Evolutionary conservation across 345 rosid species (phyloP).

Genomic region (Eucalyptus marginata): DNA sequence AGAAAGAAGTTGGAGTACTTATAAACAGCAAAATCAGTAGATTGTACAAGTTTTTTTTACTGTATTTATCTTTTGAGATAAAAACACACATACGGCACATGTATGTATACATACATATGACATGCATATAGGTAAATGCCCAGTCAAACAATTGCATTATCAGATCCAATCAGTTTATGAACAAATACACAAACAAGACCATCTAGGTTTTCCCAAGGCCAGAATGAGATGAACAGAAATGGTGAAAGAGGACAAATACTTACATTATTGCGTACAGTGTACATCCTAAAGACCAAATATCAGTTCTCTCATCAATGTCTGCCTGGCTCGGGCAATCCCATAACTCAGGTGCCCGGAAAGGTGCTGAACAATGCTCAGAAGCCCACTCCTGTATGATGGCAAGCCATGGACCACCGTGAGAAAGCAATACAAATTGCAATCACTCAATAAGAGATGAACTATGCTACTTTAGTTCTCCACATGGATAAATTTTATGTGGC

Average conservation of each 20-base stretch:
- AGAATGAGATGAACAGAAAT: background rate
- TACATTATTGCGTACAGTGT: constrained; percentile 95
- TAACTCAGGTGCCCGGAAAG: constrained; percentile 95
- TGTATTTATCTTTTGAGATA: background rate
- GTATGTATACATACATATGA: background rate
- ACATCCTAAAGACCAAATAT: constrained; percentile 98
- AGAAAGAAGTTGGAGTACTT: background rate
- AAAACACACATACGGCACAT: background rate
- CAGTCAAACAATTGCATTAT: background rate
- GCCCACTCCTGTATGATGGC: constrained; percentile 75
- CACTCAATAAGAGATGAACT: background rate
- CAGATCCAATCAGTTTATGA: background rate
- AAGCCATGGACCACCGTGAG: background rate
- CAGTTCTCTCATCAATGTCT: constrained; percentile 95
- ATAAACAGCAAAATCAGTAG: background rate
- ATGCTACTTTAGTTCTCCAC: background rate
- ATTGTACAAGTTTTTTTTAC: background rate
- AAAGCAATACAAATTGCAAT: background rate
- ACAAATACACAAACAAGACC: background rate
- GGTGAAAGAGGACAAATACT: constrained; percentile 3
- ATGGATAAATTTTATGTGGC: background rate
- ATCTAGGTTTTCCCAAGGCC: background rate
- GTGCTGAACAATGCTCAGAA: constrained; percentile 93
- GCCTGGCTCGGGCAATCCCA: constrained; percentile 98
- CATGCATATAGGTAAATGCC: background rate